Percentiles rank a stretch among this genome's conserved stretches.
These are phyloP conservation scores for Botrytis pseudocinerea DNA, from an alignment of 2,329 filamentous ascomycete genomes.

Conservation along the genomic window DNA sequence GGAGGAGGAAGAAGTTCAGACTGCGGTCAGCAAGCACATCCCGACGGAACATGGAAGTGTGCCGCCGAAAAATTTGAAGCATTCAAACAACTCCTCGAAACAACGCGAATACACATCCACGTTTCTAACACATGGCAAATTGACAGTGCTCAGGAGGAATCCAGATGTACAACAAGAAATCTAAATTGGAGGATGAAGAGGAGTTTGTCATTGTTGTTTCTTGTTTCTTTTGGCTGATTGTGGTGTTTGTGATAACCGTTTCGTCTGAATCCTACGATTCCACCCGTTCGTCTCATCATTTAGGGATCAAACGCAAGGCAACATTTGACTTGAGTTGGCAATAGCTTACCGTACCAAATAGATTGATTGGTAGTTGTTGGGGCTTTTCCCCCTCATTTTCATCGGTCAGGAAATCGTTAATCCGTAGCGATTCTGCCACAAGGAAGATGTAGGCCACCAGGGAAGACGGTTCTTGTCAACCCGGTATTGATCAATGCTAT, in stretches of 20 bases:
- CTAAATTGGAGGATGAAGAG: slow-evolving; percentile 4
- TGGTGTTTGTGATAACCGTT: slow-evolving; percentile 9
- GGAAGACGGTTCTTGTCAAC: neutral
- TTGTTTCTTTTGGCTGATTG: slow-evolving; percentile 9
- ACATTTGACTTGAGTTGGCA: neutral
- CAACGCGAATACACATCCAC: neutral
- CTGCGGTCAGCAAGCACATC: slow-evolving; percentile 16
- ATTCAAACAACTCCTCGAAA: slow-evolving; percentile 15
- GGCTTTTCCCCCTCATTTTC: neutral
- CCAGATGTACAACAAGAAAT: neutral
- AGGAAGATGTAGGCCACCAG: neutral
- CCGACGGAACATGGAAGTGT: neutral
- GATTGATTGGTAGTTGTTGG: neutral
- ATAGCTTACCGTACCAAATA: neutral
- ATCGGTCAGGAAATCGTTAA: neutral
- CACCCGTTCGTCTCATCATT: slow-evolving; percentile 7
- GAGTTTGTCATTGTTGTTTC: neutral
- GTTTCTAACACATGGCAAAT: slow-evolving; percentile 4
- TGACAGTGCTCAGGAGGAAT: slow-evolving; percentile 6
- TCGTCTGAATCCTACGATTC: slow-evolving; percentile 3
- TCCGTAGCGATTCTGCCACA: neutral
- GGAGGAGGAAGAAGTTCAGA: neutral
- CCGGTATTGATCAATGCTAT: slow-evolving; percentile 10
- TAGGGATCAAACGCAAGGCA: slow-evolving; percentile 13
- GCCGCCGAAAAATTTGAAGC: neutral